Evolutionary conservation across 345 rosid genomes (phyloP), one percentile per base, ranked within the genome.

Genomic region (Syzygium jambos): DNA sequence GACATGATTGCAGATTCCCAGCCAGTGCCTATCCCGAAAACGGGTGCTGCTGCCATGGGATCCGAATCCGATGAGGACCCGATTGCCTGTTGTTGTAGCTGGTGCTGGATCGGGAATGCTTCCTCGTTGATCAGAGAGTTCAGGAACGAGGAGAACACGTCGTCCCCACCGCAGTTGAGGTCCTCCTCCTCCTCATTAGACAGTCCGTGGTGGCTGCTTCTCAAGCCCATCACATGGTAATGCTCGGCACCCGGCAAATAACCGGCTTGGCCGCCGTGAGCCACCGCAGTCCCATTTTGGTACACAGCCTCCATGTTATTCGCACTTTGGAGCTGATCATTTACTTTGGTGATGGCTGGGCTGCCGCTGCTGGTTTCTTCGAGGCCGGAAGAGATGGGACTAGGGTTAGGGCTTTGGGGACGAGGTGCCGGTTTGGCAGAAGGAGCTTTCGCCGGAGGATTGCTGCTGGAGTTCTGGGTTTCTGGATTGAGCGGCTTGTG

Each of bases 81-180:
- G 27, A 86, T 88, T 7, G 43, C 77, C 38, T 88, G 54, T 25
- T 46, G 85, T n/a, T 85, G 92, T 34, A 87, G 89, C 52, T 25
- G 88, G 85, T 86, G 90, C 12, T 88, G 90, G 59, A 88, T 15
- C 30, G 65, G 94, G 82, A 93, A 91, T 16, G 87, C 91, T 52
- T 92, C 94, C 52, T 94, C 96, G 59, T 93, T 91, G 86, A 94
- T 89, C 85, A 94, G 86, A 12, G 95, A 94, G 87, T 94, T 92
- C 57, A 94, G 92, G 89, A 94, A 93, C 0, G 95, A 92, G 16
- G 95, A 92, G 85, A 94, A 92, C 51, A 87, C 84, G 34, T 93
- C 93, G n/a, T 92, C 95, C 30, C 86, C 87, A 8, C 87, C 90
- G 86, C 85, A 88, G 83, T 88, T 90, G 73, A 89, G 78, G 78